Base-by-base conservation (phyloP, 78 protist genomes). In the Guillardia theta region DNA sequence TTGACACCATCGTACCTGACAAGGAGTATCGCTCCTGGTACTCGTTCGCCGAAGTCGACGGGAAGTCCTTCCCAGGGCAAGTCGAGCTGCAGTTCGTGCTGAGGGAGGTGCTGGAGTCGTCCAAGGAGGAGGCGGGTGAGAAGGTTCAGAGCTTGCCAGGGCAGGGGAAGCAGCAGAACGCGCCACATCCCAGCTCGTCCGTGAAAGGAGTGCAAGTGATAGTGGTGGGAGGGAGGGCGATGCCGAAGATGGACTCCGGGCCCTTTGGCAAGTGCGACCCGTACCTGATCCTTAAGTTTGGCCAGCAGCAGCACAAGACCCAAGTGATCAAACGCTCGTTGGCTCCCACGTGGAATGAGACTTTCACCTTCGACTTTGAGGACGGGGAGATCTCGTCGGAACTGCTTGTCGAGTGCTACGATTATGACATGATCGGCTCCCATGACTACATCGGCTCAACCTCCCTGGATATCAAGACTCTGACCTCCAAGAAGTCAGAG, bases 171-270 rank as follows among this genome's bases (percentile, higher is more conserved):
- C 70, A 58, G 21, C 39, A 8, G 6, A 8, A 8, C 2, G 70
- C 70, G 70, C 27, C 21, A 58, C 70, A 58, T 27, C 70, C 70
- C 21, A 6, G 70, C 70, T 19, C 30, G 58, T 50, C 15, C 58
- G 78, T 70, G 45, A 12, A 70, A 33, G 83, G 83, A 15, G 45
- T 70, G 41, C 22, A 22, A 12, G 83, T 70, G 6, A 43, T 70
- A 36, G 83, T 70, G 0, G 83, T 70, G 9, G 83, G 83, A 15
- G 83, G 83, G 10, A 36, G 83, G 21, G 83, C 46, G 41, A 70
- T 70, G 83, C 83, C 83, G 10, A 70, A 70, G 83, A 70, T 70
- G 83, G 83, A 70, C 41, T 22, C 83, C 45, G 83, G 83, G 41
- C 83, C 22, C 41, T 70, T 70, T 24, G 83, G 83, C 33, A 70